These are phyloP conservation scores for Parascedosporium putredinis DNA, from an alignment of 2,329 filamentous ascomycete genomes.

Conservation along the genomic window DNA sequence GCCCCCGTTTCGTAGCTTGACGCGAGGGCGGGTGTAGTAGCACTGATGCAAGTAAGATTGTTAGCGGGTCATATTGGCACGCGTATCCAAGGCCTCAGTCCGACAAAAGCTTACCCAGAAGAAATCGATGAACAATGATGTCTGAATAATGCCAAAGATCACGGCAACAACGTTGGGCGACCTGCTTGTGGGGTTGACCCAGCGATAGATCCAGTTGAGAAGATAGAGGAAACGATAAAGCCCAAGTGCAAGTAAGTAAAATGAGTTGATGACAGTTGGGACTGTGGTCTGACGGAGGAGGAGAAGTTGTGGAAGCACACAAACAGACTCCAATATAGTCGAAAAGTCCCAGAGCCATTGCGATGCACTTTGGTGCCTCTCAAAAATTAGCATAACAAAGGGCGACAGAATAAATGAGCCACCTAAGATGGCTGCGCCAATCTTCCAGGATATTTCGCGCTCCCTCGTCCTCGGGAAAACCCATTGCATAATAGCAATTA, in stretches of 20 bases:
- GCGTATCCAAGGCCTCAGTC: neutral
- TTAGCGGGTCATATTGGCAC: neutral
- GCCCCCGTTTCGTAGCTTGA: slow-evolving; percentile 82
- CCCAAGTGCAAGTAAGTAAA: slow-evolving; percentile 80
- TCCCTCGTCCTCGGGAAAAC: slow-evolving; percentile 81
- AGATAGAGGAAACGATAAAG: slow-evolving; percentile 85
- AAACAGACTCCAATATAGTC: slow-evolving; percentile 82
- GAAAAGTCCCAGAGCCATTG: slow-evolving; percentile 82
- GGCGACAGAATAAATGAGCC: slow-evolving; percentile 60
- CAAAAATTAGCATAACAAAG: slow-evolving; percentile 61
- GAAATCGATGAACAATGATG: slow-evolving; percentile 83
- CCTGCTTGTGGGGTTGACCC: slow-evolving; percentile 45
- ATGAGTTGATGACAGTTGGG: slow-evolving; percentile 93
- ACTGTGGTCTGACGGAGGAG: slow-evolving; percentile 90
- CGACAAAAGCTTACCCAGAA: slow-evolving; percentile 57
- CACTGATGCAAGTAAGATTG: neutral
- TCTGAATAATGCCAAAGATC: slow-evolving; percentile 83
- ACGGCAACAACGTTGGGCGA: slow-evolving; percentile 62
- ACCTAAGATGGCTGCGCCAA: slow-evolving; percentile 59
- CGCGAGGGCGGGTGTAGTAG: slow-evolving; percentile 84
- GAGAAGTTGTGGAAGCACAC: slow-evolving; percentile 81
- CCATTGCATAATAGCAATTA: slow-evolving; percentile 78
- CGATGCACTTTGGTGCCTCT: slow-evolving; percentile 36
- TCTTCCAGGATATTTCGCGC: slow-evolving; percentile 85
- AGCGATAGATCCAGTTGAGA: slow-evolving; percentile 76